Conservation (phyloP, 2,329 filamentous ascomycete genomes). For the Juglanconis sp. region DNA sequence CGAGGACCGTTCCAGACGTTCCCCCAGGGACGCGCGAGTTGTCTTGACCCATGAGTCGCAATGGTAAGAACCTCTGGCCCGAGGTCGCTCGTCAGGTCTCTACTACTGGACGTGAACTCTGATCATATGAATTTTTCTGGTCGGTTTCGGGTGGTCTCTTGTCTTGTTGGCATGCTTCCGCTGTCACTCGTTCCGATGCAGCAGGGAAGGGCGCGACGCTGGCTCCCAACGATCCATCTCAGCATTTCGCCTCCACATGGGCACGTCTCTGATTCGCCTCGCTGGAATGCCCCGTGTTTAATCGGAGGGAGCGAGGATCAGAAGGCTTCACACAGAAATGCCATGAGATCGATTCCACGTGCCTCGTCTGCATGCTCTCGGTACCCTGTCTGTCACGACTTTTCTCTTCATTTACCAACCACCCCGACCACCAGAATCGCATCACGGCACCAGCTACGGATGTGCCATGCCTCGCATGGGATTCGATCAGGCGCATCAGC, state of each 20-base stretch:
- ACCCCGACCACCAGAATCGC: constrained; percentile 37
- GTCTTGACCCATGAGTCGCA: constrained; percentile 65
- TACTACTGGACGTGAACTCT: constrained; percentile 61
- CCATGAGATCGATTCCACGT: constrained; percentile 29
- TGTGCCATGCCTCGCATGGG: constrained; percentile 45
- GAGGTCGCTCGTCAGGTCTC: constrained; percentile 73
- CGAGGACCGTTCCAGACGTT: constrained; percentile 57
- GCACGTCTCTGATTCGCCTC: constrained; percentile 31
- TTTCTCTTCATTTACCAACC: constrained; percentile 20
- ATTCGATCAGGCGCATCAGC: constrained; percentile 59
- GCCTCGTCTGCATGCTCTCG: constrained; percentile 41
- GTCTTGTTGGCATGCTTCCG: constrained; percentile 10
- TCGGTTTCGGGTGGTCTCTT: constrained; percentile 24
- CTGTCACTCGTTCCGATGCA: constrained; percentile 24
- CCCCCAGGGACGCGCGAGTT: constrained; percentile 45
- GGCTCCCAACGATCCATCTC: constrained; percentile 48
- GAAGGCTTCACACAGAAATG: constrained; percentile 46
- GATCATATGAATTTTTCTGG: constrained; percentile 36
- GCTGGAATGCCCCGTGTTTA: constrained; percentile 41
- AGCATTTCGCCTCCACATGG: constrained; percentile 31
- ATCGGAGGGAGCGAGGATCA: constrained; percentile 37
- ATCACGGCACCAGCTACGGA: constrained; percentile 37
- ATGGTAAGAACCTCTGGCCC: constrained; percentile 69
- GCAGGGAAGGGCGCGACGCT: constrained; percentile 42
- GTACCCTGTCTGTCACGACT: constrained; percentile 34